A percentile compares a stretch with the other conserved stretches of the same genome.
Conservation (phyloP, 2,329 filamentous ascomycete genomes). For the Ophiostoma pallidulum region DNA sequence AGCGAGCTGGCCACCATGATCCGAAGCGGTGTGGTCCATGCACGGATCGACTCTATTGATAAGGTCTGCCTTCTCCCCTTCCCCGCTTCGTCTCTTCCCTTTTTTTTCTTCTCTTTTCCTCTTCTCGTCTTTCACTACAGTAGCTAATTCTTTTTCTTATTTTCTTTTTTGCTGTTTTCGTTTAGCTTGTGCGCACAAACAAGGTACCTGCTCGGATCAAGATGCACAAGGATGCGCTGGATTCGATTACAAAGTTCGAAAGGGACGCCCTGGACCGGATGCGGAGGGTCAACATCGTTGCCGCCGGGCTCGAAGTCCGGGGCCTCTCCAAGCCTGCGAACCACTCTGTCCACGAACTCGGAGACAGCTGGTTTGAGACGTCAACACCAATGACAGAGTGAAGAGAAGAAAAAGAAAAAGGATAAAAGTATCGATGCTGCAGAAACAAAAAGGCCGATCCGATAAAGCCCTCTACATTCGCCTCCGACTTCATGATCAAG, state of each 20-base stretch:
- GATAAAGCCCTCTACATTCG: no score
- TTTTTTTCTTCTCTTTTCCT: no score
- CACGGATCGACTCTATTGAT: constrained; percentile 77
- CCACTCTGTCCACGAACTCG: not conserved
- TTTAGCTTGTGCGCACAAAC: constrained; percentile 61
- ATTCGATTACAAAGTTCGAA: constrained; percentile 62
- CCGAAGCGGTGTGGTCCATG: constrained; percentile 57
- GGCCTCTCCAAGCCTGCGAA: constrained; percentile 14
- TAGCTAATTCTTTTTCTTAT: not conserved
- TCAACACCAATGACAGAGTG: not conserved
- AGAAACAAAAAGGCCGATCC: no score
- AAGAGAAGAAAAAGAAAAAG: no score
- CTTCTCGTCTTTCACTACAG: not conserved
- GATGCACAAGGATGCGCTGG: constrained; percentile 61
- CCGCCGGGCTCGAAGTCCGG: constrained; percentile 65
- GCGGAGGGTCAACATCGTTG: constrained; percentile 64
- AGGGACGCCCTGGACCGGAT: constrained; percentile 67
- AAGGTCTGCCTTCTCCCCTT: no score
- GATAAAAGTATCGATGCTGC: no score
- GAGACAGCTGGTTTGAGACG: constrained; percentile 9
- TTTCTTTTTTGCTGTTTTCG: not conserved
- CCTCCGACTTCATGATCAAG: no score
- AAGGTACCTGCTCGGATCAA: constrained; percentile 55
- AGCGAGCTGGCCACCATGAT: constrained; percentile 75
- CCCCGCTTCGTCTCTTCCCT: no score